Evolutionary conservation across 106 monocot genomes (phyloP), one percentile per base, ranked within the genome.

Genomic region (Hemerocallis citrina): DNA sequence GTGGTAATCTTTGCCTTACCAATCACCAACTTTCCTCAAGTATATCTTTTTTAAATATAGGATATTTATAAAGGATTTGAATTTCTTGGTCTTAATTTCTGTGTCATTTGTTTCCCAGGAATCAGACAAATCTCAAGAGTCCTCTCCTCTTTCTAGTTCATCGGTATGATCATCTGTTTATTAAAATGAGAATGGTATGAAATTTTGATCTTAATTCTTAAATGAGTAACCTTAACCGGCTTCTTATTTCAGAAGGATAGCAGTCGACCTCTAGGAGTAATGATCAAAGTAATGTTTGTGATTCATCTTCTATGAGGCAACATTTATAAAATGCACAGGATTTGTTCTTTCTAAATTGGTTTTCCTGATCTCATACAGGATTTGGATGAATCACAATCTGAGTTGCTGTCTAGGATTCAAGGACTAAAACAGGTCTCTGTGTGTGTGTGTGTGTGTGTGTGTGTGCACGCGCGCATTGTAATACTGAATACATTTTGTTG

Each of bases 391-490:
- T 75, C 82, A 20, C 78, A 82, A 43, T 47, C 79, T 28, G 76
- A 87, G 41, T 44, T 87, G 62, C 33, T 75, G 62, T 36, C 48
- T 24, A 82, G 73, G 48, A 42, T 87, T 52, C 66, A 70, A 45
- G 79, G 75, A 21, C 48, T 87, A 61, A 87, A 87, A 57, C 55
- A 82, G 73, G 87, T 82, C 36, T 4, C 22, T 58, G 35, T 5
- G 3, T 25, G 19, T 14, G 5, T 54, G n/a, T n/a, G n/a, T n/a
- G n/a, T n/a, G n/a, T n/a, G n/a, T n/a, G n/a, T n/a, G n/a, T n/a
- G n/a, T n/a, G n/a, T n/a, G n/a, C n/a, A n/a, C n/a, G n/a, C n/a
- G n/a, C n/a, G n/a, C n/a, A n/a, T n/a, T n/a, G n/a, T n/a, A n/a
- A n/a, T n/a, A n/a, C n/a, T n/a, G n/a, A n/a, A n/a, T n/a, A n/a